Conservation (phyloP, 441 rosid genomes). For the Populus hybrid region DNA sequence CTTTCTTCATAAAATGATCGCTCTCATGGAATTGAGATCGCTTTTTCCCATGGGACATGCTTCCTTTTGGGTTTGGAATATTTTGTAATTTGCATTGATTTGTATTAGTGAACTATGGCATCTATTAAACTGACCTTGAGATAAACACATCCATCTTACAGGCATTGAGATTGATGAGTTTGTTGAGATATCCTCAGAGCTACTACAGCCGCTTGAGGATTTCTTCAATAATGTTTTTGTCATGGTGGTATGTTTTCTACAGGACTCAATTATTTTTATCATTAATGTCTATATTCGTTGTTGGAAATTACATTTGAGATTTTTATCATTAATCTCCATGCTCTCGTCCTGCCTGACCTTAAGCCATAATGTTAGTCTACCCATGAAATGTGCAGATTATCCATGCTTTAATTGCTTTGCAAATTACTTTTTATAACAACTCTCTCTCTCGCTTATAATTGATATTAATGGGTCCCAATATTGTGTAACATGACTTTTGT, state of each 20-base stretch:
- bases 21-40: not conserved
- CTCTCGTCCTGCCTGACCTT: not conserved
- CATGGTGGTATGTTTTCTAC: constrained; percentile 83
- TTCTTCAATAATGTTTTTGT: constrained; percentile 89
- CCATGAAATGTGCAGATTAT: not conserved
- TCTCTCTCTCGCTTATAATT: not conserved
- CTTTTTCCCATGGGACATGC: not conserved
- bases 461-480: not conserved
- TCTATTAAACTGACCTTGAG: not conserved
- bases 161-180: constrained; percentile 74
- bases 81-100: not conserved
- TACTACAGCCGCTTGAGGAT: constrained; percentile 79
- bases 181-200: constrained; percentile 58
- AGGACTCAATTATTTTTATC: not conserved
- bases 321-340: not conserved
- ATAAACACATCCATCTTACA: constrained; percentile 24
- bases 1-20: not conserved
- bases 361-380: not conserved
- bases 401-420: not conserved
- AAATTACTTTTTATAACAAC: not conserved
- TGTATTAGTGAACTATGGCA: not conserved
- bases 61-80: not conserved
- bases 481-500: not conserved
- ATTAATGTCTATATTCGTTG: not conserved
- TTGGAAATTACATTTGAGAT: not conserved